phyloP scores from a whole-genome alignment of 106 monocot species.

The Hemerocallis citrina region DNA sequence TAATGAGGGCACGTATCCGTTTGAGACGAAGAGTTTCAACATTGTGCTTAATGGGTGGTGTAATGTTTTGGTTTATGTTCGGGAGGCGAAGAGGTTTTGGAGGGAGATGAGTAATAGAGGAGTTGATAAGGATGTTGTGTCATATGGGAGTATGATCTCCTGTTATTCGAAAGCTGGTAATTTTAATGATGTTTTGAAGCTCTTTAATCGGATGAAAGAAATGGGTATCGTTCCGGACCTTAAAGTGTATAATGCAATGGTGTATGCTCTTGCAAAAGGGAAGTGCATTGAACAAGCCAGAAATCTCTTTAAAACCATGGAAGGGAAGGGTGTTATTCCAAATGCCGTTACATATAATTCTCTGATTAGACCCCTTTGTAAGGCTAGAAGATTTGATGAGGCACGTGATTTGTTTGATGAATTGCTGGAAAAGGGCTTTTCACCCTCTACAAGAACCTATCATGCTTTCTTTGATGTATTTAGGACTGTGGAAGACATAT shows the following conservation, averaged over 20 bases:
- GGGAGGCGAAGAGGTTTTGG: slow-evolving; percentile 91
- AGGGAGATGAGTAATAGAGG: slow-evolving; percentile 44
- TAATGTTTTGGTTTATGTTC: slow-evolving; percentile 40
- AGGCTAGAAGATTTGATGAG: slow-evolving; percentile 29
- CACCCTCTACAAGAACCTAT: slow-evolving; percentile 63
- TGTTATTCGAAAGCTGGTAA: slow-evolving; percentile 82
- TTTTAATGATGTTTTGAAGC: slow-evolving; percentile 60
- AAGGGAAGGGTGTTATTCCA: slow-evolving; percentile 47
- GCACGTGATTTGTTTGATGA: slow-evolving; percentile 54
- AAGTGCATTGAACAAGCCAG: slow-evolving; percentile 44
- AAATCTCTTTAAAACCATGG: slow-evolving; percentile 51
- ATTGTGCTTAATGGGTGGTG: slow-evolving; percentile 96
- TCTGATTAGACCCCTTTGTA: slow-evolving; percentile 64
- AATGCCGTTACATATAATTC: slow-evolving; percentile 86
- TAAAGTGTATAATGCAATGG: slow-evolving; percentile 81
- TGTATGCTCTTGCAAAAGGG: slow-evolving; percentile 71
- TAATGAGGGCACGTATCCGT: slow-evolving; percentile 50
- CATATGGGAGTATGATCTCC: slow-evolving; percentile 80
- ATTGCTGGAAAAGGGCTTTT: slow-evolving; percentile 47
- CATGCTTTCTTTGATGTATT: slow-evolving; percentile 64
- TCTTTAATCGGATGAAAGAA: slow-evolving; percentile 66
- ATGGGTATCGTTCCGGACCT: slow-evolving; percentile 45
- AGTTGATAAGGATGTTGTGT: slow-evolving; percentile 51
- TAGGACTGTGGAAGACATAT: slow-evolving; percentile 51
- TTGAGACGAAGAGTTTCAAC: slow-evolving; percentile 93